Percentiles rank a stretch among this genome's conserved stretches.
Evolutionary conservation across 1,139 yeast genomes (phyloP).

Genomic region (Geotrichum macrosporum): DNA sequence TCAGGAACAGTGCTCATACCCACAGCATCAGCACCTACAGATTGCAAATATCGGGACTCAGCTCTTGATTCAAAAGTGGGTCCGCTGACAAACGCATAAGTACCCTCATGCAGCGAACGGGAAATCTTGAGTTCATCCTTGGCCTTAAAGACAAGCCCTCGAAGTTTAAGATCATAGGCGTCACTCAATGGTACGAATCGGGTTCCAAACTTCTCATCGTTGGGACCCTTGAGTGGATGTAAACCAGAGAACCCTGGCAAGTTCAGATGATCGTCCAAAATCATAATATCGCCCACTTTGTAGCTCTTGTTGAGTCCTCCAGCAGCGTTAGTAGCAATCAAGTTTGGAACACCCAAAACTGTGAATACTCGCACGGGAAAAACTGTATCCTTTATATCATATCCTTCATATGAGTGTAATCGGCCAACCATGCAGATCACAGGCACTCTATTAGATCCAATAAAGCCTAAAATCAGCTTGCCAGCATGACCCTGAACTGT

Average conservation of each 20-base stretch:
- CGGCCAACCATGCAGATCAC: slow-evolving; percentile 94
- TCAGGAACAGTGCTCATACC: slow-evolving; percentile 99
- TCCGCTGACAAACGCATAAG: slow-evolving; percentile 80
- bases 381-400: slow-evolving; percentile 71
- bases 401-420: slow-evolving; percentile 88
- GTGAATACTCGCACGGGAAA: slow-evolving; percentile 80
- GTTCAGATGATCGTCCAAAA: slow-evolving; percentile 82
- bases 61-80: slow-evolving; percentile 95
- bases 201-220: slow-evolving; percentile 74
- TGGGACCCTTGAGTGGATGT: slow-evolving; percentile 87
- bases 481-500: slow-evolving; percentile 94
- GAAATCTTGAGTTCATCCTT: slow-evolving; percentile 50
- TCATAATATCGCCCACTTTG: slow-evolving; percentile 85
- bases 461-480: slow-evolving; percentile 68
- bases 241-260: slow-evolving; percentile 85
- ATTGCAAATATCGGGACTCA: slow-evolving; percentile 70
- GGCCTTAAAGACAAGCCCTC: slow-evolving; percentile 47
- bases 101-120: slow-evolving; percentile 78
- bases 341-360: slow-evolving; percentile 52
- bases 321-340: slow-evolving; percentile 88
- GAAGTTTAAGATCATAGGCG: slow-evolving; percentile 73
- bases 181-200: slow-evolving; percentile 85
- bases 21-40: slow-evolving; percentile 86
- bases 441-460: slow-evolving; percentile 66
- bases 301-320: slow-evolving; percentile 72